Evolutionary conservation across 2,329 filamentous ascomycete genomes (phyloP).

Genomic region (Penicillium hordei): DNA sequence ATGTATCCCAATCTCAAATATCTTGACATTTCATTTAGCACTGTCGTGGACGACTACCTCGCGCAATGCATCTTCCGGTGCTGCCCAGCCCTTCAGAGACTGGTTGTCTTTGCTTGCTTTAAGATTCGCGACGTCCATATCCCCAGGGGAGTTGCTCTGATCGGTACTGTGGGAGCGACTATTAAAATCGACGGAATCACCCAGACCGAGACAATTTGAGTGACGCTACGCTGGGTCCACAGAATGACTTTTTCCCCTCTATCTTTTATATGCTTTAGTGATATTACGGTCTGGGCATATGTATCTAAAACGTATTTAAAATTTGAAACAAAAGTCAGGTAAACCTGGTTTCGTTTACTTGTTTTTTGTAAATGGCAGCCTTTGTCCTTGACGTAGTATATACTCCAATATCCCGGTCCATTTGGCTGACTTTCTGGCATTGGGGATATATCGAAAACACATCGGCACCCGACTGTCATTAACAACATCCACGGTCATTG

Average conservation of each 20-base stretch:
- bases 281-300: not conserved
- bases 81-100: conserved; percentile 52
- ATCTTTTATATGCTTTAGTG: not conserved
- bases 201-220: conserved; percentile 11
- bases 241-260: not conserved
- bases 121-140: conserved; percentile 57
- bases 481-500: too few relatives aligned
- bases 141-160: conserved; percentile 58
- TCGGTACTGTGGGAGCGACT: conserved; percentile 45
- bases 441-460: too few relatives aligned
- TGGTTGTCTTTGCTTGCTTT: conserved; percentile 65
- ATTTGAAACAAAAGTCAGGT: not conserved
- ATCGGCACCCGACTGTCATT: too few relatives aligned
- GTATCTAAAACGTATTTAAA: not conserved
- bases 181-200: conserved; percentile 19
- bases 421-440: too few relatives aligned
- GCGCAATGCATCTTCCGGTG: conserved; percentile 46
- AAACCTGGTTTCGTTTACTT: not conserved
- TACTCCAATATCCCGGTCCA: not conserved
- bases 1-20: conserved; percentile 67
- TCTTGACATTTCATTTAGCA: conserved; percentile 72
- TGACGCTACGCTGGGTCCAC: not conserved
- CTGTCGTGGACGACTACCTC: conserved; percentile 47
- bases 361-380: too few relatives aligned
- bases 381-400: not conserved